These are phyloP conservation scores for Spongispora temasekensis DNA, from an alignment of 1,284 basidiomycete genomes.

Conservation along the genomic window DNA sequence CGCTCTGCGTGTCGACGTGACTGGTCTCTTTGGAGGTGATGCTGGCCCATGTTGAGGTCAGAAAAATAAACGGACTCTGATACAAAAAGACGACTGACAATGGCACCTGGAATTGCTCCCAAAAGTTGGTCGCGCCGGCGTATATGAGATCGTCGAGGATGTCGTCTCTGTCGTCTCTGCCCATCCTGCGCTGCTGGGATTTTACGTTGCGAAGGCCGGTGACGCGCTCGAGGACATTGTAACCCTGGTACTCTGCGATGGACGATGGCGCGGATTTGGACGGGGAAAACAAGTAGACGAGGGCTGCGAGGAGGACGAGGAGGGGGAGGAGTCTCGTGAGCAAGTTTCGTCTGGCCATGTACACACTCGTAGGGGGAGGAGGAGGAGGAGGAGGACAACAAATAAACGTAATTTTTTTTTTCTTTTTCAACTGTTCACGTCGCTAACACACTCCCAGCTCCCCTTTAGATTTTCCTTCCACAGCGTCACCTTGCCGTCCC, in stretches of 20 bases:
- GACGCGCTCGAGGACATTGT: constrained; percentile 82
- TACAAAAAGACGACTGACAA: constrained; percentile 54
- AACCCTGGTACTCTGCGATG: constrained; percentile 25
- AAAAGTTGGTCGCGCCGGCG: constrained; percentile 83
- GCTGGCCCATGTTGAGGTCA: constrained; percentile 39
- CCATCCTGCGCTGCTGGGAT: constrained; percentile 85
- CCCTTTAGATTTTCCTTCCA: constrained; percentile 99
- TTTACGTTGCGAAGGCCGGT: constrained; percentile 81
- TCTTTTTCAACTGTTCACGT: constrained; percentile 83
- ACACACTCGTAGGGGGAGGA: too few relatives aligned
- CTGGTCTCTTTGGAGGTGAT: constrained; percentile 81
- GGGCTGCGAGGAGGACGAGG: constrained; percentile 18
- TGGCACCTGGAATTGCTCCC: constrained; percentile 88
- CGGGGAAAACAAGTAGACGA: constrained; percentile 16
- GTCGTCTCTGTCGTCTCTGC: constrained; percentile 80
- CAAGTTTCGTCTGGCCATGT: constrained; percentile 24
- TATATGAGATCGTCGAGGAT: constrained; percentile 74
- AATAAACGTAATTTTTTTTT: too few relatives aligned
- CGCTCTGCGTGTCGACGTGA: constrained; percentile 85
- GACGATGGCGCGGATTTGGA: constrained; percentile 17
- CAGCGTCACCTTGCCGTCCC: constrained; percentile 95
- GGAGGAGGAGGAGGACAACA: too few relatives aligned
- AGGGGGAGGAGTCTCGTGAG: constrained; percentile 19
- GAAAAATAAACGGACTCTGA: not conserved
- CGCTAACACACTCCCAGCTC: constrained; percentile 94